Conservation (phyloP, 192 early-diverging fungal genomes). For the Backusella westeae region DNA sequence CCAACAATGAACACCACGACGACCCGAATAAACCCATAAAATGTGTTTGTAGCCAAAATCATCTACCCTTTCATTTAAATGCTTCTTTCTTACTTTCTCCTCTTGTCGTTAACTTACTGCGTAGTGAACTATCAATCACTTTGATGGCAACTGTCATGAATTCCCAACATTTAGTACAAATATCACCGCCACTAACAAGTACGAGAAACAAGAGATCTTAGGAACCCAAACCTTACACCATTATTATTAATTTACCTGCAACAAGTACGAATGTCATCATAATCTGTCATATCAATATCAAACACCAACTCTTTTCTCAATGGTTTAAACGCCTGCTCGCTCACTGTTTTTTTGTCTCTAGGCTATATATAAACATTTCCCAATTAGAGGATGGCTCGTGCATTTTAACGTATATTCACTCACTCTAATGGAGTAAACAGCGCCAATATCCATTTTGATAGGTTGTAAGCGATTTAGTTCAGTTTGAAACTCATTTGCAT, state of each 20-base stretch:
- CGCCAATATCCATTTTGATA: conserved; percentile 95
- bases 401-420: neutral
- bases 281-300: conserved; percentile 99
- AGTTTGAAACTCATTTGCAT: conserved; percentile 65
- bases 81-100: neutral
- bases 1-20: conserved; percentile 99
- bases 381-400: neutral
- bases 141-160: conserved; percentile 93
- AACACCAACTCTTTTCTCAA: conserved; percentile 90
- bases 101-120: conserved; percentile 37
- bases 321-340: conserved; percentile 70
- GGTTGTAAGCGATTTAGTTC: conserved; percentile 79
- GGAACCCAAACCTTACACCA: neutral
- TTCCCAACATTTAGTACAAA: conserved; percentile 91
- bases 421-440: conserved; percentile 82
- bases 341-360: conserved; percentile 76
- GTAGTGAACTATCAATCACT: conserved; percentile 74
- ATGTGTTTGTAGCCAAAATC: conserved; percentile 96
- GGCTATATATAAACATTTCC: conserved; percentile 48
- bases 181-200: conserved; percentile 63
- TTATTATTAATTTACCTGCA: conserved; percentile 54
- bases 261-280: conserved; percentile 95
- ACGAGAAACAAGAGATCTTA: neutral
- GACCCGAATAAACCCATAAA: conserved; percentile 94
- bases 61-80: conserved; percentile 38